Base-by-base conservation (phyloP, 345 rosid genomes). In the Camelina hispida region DNA sequence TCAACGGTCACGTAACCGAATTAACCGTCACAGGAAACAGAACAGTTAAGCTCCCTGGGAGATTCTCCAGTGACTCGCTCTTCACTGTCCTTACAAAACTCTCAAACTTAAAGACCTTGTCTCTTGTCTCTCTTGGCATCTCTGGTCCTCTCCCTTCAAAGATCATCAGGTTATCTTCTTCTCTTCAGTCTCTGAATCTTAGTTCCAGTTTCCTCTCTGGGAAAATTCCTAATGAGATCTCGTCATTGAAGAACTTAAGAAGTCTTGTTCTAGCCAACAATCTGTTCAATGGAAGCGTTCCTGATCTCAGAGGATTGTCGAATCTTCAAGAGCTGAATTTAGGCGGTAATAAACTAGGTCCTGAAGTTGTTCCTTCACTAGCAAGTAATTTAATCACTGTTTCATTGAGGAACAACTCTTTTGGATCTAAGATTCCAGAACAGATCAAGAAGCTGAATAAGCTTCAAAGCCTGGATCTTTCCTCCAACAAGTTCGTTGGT, bases 131-230 rank as follows among this genome's bases (percentile, higher is more conserved):
- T 15, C 75, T 91, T 10, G 98, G 96, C 7, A 74, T 94, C 72
- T 86, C 92, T 89, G 98, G 98, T 67, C 86, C 85, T 6, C 84
- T 94, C 9, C 91, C 97, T 69, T 23, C 84, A 16, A 88, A 86
- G 73, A 79, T 94, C 77, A 72, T 11, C 53, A 86, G 96, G 75
- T 66, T 94, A 42, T 60, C 80, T 77, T 77, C 88, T 13, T 72
- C 81, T 66, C 95, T 94, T 16, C 75, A 81, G 58, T 77, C 81
- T 50, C 82, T 94, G 23, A 89, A 94, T 78, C 60, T 91, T 34
- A 88, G 89, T 69, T 90, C 91, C 7, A 91, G 91, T 83, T 90
- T 82, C 83, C 81, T 94, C 60, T 74, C 83, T n/a, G 96, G 96
- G 10, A 57, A 64, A 68, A 83, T 94, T 67, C 95, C 96, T 0